Conservation (phyloP, 2,329 filamentous ascomycete genomes). For the Diplocarpon mali region DNA sequence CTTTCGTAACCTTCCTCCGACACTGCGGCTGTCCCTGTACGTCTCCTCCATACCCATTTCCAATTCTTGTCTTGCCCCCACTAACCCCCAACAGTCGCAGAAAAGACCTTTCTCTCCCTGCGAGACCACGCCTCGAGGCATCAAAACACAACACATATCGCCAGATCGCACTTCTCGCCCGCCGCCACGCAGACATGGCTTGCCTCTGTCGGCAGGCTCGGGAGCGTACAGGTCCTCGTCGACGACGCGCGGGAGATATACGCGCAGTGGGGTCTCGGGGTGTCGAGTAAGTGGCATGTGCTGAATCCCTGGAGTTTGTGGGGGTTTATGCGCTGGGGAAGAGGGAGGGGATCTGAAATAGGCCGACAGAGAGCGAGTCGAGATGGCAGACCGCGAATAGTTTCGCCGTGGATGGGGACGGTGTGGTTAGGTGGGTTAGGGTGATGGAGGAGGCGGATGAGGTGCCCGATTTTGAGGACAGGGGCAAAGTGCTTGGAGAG, state of each 20-base stretch:
- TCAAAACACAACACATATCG: conserved; percentile 43
- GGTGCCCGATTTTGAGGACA: conserved; percentile 41
- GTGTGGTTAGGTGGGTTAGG: conserved; percentile 41
- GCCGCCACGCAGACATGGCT: conserved; percentile 38
- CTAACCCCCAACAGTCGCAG: conserved; percentile 32
- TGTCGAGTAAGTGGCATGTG: conserved; percentile 49
- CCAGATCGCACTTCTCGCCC: conserved; percentile 49
- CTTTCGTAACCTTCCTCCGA: conserved; percentile 55
- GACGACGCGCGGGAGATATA: conserved; percentile 51
- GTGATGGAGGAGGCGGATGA: conserved; percentile 40
- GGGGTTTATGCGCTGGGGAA: conserved; percentile 45
- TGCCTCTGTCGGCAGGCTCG: conserved; percentile 17
- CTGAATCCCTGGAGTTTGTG: conserved; percentile 47
- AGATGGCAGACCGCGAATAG: conserved; percentile 59
- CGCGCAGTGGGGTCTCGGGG: conserved; percentile 53
- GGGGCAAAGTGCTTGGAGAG: conserved; percentile 24
- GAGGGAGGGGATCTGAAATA: conserved; percentile 55
- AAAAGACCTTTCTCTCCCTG: conserved; percentile 51
- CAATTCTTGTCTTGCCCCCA: neutral
- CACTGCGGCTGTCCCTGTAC: conserved; percentile 67
- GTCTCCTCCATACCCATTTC: conserved; percentile 15
- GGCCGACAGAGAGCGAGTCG: conserved; percentile 52
- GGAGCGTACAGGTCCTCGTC: conserved; percentile 45
- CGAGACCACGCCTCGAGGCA: conserved; percentile 40
- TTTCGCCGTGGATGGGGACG: conserved; percentile 46